These are phyloP conservation scores for Mycena olivaceomarginata DNA, from an alignment of 768 basidiomycete species.

Conservation along the genomic window DNA sequence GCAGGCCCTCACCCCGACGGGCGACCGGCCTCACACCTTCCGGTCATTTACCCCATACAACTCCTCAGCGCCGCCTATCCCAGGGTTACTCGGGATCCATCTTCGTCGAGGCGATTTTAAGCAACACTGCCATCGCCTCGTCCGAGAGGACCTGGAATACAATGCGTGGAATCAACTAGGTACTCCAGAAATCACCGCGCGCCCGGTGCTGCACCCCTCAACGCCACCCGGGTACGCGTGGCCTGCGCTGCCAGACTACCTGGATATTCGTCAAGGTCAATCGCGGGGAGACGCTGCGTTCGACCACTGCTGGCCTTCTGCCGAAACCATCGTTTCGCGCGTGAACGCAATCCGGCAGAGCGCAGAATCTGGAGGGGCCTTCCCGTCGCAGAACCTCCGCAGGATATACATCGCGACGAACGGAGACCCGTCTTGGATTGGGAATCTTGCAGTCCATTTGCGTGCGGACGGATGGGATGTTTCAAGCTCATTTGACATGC, in stretches of 20 bases:
- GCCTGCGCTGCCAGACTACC: conserved; percentile 54
- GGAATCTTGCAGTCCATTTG: conserved; percentile 60
- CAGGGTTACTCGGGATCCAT: conserved; percentile 68
- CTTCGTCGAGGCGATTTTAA: conserved; percentile 70
- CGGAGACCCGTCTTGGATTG: conserved; percentile 61
- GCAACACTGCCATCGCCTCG: conserved; percentile 63
- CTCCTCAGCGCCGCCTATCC: conserved; percentile 44
- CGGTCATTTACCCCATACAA: conserved; percentile 17
- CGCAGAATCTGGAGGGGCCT: conserved; percentile 15
- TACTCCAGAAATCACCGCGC: neutral
- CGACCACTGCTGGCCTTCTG: conserved; percentile 63
- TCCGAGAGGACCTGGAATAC: conserved; percentile 55
- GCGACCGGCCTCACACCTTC: neutral
- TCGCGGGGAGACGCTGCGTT: conserved; percentile 53
- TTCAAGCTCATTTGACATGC: conserved; percentile 62
- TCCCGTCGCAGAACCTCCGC: conserved; percentile 46
- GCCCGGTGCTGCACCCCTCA: neutral
- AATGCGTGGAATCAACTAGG: conserved; percentile 66
- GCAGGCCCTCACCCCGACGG: neutral
- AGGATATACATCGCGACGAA: conserved; percentile 70
- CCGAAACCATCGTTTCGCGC: conserved; percentile 61
- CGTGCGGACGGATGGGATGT: conserved; percentile 60
- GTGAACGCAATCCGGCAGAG: conserved; percentile 54
- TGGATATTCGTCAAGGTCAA: conserved; percentile 42
- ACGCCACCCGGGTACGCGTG: conserved; percentile 49